Evolutionary conservation across 1,284 basidiomycete genomes (phyloP), one percentile per base, ranked within the genome.

Genomic region (Waitea zeae): DNA sequence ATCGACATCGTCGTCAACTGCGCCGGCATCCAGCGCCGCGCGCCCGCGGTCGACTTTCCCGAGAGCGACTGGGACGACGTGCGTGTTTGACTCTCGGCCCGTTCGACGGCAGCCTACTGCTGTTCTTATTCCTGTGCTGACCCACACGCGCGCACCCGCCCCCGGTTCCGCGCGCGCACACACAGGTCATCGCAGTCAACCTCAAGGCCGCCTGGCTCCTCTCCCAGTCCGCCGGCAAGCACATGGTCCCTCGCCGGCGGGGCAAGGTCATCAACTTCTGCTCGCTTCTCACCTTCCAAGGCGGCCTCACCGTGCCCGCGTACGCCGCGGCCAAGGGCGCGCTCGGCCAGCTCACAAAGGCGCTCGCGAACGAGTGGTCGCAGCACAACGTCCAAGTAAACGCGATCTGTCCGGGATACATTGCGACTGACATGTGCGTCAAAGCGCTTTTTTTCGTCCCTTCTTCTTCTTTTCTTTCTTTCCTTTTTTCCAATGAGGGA

Each of bases 1-100:
- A 77, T 96, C 43, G 76, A 95, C 52, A 66, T 95, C 44, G 70
- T 96, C 32, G 72, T 96, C 52, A 93, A 96, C 57, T 95, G 89
- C 52, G 92, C 84, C 37, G 92, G 90, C 33, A 95, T 96, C 46
- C 89, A 95, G 54, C 67, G 87, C 48, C 64, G 88, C 53, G 74
- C 79, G 37, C 81, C 83, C 38, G 75, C 76, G 29, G 70, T 86
- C 45, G 66, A 73, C 46, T 96, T 96, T 53, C 61, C 72, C 26
- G 88, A 93, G 52, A 53, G 61, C 32, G 82, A 92, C 52, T 95
- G 88, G 88, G 77, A 92, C 49, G 83, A 89, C 56, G 86, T 87
- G 52, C 49, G 72, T 58, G 22, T 39, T 12, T 19, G 20, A 31
- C 38, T 31, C n/a, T n/a, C n/a, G n/a, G n/a, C n/a, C n/a, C n/a